A percentile compares a stretch with the other conserved stretches of the same genome.
phyloP scores from a whole-genome alignment of 352 stramenopile genomes.

The Poterioochromonas sp. region DNA sequence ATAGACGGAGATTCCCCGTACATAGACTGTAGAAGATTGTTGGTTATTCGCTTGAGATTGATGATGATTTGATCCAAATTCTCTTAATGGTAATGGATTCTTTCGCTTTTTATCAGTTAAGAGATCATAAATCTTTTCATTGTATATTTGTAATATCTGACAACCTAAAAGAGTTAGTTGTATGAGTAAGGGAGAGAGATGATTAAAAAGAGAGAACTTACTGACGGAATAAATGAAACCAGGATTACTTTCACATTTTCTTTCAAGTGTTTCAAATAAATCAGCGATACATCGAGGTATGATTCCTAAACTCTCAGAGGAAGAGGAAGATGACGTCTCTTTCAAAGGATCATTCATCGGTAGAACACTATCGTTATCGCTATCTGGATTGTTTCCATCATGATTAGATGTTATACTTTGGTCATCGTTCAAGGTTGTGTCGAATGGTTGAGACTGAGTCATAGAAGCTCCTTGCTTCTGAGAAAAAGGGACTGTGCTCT shows the following conservation, averaged over 20 bases:
- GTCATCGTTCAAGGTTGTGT: neutral
- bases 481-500: neutral
- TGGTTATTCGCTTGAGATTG: neutral
- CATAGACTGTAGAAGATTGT: neutral
- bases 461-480: neutral
- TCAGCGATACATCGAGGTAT: neutral
- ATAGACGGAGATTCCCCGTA: neutral
- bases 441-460: no score
- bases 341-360: neutral
- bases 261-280: neutral
- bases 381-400: no score
- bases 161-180: neutral
- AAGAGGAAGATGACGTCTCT: neutral
- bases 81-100: neutral
- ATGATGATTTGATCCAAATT: neutral
- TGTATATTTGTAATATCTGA: conserved; percentile 28
- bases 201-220: neutral
- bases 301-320: neutral
- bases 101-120: neutral
- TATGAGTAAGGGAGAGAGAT: neutral
- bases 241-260: neutral
- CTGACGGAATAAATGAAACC: neutral
- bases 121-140: conserved; percentile 27
- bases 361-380: no score
- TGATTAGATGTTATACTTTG: neutral